Evolutionary conservation across 257 asterid genomes (phyloP).

Genomic region (Leonotis leonurus): DNA sequence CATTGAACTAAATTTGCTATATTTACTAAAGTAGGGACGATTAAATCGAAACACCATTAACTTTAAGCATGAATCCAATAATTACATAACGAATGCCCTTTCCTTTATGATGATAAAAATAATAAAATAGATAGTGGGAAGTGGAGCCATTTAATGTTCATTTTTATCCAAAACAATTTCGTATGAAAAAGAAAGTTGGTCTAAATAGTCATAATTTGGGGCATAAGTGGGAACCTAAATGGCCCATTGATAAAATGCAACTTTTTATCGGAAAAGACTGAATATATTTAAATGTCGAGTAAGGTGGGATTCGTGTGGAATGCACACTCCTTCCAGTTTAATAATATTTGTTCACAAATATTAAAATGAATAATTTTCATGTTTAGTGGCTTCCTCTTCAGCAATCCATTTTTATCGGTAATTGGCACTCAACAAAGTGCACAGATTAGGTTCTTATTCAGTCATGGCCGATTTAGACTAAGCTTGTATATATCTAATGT

Average conservation of each 20-base stretch:
- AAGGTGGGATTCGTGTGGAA: slow-evolving; percentile 45
- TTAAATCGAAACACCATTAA: background rate
- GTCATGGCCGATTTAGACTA: background rate
- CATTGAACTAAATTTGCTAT: background rate
- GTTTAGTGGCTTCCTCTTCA: slow-evolving; percentile 40
- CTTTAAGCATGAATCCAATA: background rate
- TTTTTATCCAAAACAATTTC: background rate
- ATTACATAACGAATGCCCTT: background rate
- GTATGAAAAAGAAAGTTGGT: slow-evolving; percentile 1
- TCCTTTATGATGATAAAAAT: background rate
- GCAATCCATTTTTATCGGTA: slow-evolving; percentile 25
- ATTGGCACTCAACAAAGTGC: slow-evolving; percentile 3
- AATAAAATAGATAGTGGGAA: background rate
- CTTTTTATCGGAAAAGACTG: background rate
- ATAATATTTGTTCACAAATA: background rate
- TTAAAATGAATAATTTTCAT: background rate
- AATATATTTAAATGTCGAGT: background rate
- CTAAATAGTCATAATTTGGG: slow-evolving; percentile 3
- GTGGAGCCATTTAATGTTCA: slow-evolving; percentile 1
- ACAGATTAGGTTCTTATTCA: slow-evolving; percentile 9
- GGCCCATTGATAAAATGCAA: background rate
- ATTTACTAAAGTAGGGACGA: background rate
- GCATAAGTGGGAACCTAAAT: slow-evolving; percentile 7
- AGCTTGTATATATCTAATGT: too few species aligned
- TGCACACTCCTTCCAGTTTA: slow-evolving; percentile 39